A percentile compares a stretch with the other conserved stretches of the same genome.
Evolutionary conservation across 2,329 filamentous ascomycete genomes (phyloP).

Genomic region (Venturia oleaginea): DNA sequence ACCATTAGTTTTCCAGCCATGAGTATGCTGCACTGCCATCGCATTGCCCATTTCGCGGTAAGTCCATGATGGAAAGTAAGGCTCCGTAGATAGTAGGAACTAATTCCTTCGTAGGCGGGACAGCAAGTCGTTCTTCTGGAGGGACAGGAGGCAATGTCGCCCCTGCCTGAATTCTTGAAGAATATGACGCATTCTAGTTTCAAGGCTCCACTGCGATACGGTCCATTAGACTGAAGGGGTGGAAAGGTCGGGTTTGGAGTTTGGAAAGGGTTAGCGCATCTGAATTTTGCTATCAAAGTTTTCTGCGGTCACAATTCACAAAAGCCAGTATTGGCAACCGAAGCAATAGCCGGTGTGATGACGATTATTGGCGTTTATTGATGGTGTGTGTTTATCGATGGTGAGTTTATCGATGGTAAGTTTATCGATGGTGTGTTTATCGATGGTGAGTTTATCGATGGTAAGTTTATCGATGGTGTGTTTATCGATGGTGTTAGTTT

Average conservation of each 20-base stretch:
- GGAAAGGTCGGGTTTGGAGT: neutral
- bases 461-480: no score
- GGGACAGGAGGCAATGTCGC: constrained; percentile 17
- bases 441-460: no score
- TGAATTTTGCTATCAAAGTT: neutral
- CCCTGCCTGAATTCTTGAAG: constrained; percentile 17
- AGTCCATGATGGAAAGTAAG: neutral
- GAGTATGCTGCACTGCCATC: constrained; percentile 18
- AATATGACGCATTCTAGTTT: constrained; percentile 18
- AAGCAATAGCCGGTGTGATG: neutral
- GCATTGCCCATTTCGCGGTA: constrained; percentile 14
- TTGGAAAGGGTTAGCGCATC: no score
- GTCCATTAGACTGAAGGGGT: constrained; percentile 16
- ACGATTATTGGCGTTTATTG: neutral
- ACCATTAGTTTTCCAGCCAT: constrained; percentile 17
- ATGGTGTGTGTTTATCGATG: no score
- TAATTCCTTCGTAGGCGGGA: neutral
- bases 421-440: no score
- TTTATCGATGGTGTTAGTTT: no score
- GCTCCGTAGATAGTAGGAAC: neutral
- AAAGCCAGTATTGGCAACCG: neutral
- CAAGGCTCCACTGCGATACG: constrained; percentile 17
- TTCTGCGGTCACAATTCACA: neutral
- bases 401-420: no score
- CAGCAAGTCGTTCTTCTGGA: constrained; percentile 19